Conservation (phyloP, 305 asterid genomes). For the Petunia hybrid region DNA sequence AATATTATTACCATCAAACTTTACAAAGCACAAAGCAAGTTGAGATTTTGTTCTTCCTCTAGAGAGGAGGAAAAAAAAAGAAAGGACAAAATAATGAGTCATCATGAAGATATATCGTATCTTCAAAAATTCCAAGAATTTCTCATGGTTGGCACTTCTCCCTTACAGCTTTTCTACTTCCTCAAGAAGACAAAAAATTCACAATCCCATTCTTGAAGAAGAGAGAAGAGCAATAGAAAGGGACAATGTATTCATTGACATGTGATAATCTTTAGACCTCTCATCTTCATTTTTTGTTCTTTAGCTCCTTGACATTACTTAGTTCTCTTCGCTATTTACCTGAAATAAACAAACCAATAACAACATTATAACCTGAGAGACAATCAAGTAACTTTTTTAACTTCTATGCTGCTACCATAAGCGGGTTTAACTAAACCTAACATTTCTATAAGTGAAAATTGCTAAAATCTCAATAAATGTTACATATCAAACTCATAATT, state of each 20-base stretch:
- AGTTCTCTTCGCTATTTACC: slow-evolving; percentile 38
- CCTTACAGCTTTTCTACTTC: slow-evolving; percentile 34
- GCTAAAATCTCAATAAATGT: too few relatives aligned
- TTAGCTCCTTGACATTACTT: slow-evolving; percentile 1
- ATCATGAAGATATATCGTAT: slow-evolving; percentile 32
- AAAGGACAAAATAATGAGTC: slow-evolving; percentile 27
- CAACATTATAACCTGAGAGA: slow-evolving; percentile 17
- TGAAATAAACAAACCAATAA: slow-evolving; percentile 38
- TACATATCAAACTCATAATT: too few relatives aligned
- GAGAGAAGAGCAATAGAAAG: slow-evolving; percentile 13
- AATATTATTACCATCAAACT: slow-evolving; percentile 29
- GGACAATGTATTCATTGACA: slow-evolving; percentile 31
- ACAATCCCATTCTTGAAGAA: slow-evolving; percentile 36
- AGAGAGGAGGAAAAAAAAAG: background rate
- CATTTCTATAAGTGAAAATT: too few relatives aligned
- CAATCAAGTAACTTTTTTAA: background rate
- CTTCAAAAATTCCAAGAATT: slow-evolving; percentile 40
- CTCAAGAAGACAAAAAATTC: slow-evolving; percentile 43
- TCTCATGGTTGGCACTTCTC: slow-evolving; percentile 40
- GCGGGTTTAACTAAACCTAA: too few relatives aligned
- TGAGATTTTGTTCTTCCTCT: slow-evolving; percentile 25
- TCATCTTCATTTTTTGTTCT: slow-evolving; percentile 32
- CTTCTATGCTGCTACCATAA: background rate
- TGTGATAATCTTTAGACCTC: slow-evolving; percentile 40
- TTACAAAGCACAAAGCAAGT: slow-evolving; percentile 32